A percentile compares a stretch with the other conserved stretches of the same genome.
These are phyloP conservation scores for Uromyces viciae-fabae DNA, from an alignment of 1,284 basidiomycete genomes.

Conservation along the genomic window DNA sequence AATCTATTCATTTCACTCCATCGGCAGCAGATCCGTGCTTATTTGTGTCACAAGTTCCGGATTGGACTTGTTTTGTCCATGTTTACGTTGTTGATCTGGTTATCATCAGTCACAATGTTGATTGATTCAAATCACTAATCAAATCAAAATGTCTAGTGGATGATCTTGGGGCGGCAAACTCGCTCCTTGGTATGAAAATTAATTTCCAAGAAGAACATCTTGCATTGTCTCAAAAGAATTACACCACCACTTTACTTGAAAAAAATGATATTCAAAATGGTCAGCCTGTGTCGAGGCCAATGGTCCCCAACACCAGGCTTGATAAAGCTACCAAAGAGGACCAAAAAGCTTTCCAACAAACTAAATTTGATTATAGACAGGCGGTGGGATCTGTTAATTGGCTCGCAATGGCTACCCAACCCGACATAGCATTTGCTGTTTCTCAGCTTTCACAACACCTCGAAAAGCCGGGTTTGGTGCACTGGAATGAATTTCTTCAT, in stretches of 20 bases:
- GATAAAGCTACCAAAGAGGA: neutral
- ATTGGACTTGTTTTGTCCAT: neutral
- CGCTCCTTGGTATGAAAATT: no score
- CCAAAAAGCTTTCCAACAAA: neutral
- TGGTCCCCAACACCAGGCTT: no score
- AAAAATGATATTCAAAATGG: no score
- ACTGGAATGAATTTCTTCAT: neutral
- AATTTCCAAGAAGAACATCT: no score
- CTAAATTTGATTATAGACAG: neutral
- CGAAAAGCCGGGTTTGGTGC: neutral
- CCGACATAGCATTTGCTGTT: neutral
- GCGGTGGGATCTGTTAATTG: neutral
- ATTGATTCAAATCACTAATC: no score
- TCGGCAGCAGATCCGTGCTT: neutral
- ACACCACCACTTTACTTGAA: no score
- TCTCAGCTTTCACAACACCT: conserved; percentile 12
- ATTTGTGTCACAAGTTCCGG: neutral
- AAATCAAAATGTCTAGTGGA: no score
- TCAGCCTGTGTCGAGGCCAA: no score
- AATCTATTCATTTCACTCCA: neutral
- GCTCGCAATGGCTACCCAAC: neutral
- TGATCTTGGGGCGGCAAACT: no score
- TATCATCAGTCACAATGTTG: no score
- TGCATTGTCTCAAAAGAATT: no score
- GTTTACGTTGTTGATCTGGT: conserved; percentile 11